Evolutionary conservation across 2,329 filamentous ascomycete genomes (phyloP), one percentile per base, ranked within the genome.

Genomic region (Penicillium brevicompactum): DNA sequence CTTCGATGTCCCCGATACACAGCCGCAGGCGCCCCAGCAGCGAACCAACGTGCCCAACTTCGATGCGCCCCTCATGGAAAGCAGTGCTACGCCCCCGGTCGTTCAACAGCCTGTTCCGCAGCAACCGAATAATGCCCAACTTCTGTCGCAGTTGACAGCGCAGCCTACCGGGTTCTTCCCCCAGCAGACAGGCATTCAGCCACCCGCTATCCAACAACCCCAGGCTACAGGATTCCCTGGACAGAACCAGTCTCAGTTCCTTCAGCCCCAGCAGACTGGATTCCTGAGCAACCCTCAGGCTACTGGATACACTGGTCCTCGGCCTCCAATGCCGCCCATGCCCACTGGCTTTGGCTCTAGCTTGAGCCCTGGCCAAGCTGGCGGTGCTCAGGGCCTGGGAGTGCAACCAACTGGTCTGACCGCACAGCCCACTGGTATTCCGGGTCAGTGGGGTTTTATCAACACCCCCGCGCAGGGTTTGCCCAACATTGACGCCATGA

Each of bases 381-480:
- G 89, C 41, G 89, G 88, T n/a, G 83, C 87, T 75, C 51, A 49
- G 21, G 75, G 82, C 5, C 75, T 99, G 59, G 94, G 96, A 67
- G 87, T 91, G 16, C 94, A 97, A 70, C 94, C 94, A 5, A 99
- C 94, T 46, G 81, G 84, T 2, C 74, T 99, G 59, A 93, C 95
- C 66, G 87, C 92, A n/a, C 94, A 99, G 71, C 94, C 94, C 5
- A 99, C 94, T 2, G 94, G 94, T 10, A 80, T 86, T 34, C 93
- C 94, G 5, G 94, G 94, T 13, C 94, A 97, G 71, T 99, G 94
- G 94, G 94, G 94, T n/a, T 85, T 97, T 51, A 94, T 97, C 31
- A 99, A 99, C 74, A 90, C 92, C 2, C 94, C 94, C 2, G 84
- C 92, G 4, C 89, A 87, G 40, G 94, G 93, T 1, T 77, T 99